These are phyloP conservation scores for Wickerhamiella bombiphila DNA, from an alignment of 805 yeast genomes.

Conservation along the genomic window DNA sequence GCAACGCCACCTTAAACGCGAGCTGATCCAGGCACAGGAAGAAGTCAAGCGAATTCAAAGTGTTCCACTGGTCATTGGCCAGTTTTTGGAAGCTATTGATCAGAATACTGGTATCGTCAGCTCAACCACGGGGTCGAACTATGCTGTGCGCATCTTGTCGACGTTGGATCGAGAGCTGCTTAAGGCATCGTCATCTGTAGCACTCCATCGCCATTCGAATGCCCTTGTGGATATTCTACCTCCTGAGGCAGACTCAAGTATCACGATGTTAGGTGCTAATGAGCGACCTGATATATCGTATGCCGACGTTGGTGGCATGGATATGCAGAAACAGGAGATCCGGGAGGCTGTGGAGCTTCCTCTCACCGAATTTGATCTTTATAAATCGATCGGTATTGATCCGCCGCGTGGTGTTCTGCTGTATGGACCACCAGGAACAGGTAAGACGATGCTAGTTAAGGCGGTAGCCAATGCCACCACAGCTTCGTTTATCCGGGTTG, in stretches of 20 bases:
- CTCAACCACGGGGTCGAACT: conserved; percentile 93
- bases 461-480: conserved; percentile 96
- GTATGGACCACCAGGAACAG: conserved; percentile 99
- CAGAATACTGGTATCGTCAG: conserved; percentile 93
- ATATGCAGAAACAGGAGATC: conserved; percentile 98
- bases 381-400: conserved; percentile 95
- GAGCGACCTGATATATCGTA: conserved; percentile 93
- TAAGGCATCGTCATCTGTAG: conserved; percentile 91
- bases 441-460: conserved; percentile 96
- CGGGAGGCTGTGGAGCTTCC: conserved; percentile 98
- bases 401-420: conserved; percentile 96
- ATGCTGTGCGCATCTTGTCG: conserved; percentile 86
- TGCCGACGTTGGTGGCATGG: conserved; percentile 97
- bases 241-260: conserved; percentile 96
- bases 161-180: conserved; percentile 89
- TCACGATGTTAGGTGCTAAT: conserved; percentile 85
- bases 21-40: conserved; percentile 91
- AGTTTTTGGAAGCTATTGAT: conserved; percentile 93
- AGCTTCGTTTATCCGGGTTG: conserved; percentile 90
- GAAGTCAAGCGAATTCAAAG: conserved; percentile 96
- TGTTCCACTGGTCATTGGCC: conserved; percentile 96
- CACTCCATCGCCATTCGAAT: conserved; percentile 95
- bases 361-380: conserved; percentile 85
- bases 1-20: conserved; percentile 90
- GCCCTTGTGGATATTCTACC: conserved; percentile 95